Evolutionary conservation across 345 rosid genomes (phyloP), one percentile per base, ranked within the genome.

Genomic region (Salix udensis): DNA sequence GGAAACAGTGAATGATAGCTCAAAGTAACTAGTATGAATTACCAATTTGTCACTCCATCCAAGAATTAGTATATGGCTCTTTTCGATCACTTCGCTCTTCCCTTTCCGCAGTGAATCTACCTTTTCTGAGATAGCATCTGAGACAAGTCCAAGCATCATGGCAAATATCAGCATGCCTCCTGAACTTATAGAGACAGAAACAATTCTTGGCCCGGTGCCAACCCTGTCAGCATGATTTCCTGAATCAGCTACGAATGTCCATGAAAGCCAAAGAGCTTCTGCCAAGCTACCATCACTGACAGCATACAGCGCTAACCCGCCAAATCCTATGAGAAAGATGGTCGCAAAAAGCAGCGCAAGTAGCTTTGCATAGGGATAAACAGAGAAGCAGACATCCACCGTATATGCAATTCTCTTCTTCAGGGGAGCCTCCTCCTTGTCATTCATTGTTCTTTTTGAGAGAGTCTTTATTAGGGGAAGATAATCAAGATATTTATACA

Each of bases 41-140:
- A 94, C 98, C 97, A 94, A 84, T 87, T 92, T 94, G 84, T 92
- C 94, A 60, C 94, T 94, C 98, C 98, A 94, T 68, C 98, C 98
- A 82, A 94, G 96, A 88, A 94, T 86, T 65, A 94, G 84, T 73
- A 88, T 84, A 78, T 94, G 96, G 79, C 88, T 89, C 76, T 89
- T 92, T 80, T 94, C 98, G 73, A 94, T 91, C 73, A 94, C 98
- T 88, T 94, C 96, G 44, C 98, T 94, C 81, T 90, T 92, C 75
- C 98, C 98, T 84, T 94, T 94, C 77, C 92, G 77, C 76, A 92
- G 68, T 13, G 97, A 94, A 91, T 94, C 98, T 34, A 94, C 96
- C 88, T 91, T 94, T 85, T 94, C 96, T 21, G 98, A 88, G 78
- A 94, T 92, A 61, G 96, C 94, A 86, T 94, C 96, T 7, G 96